Base-by-base conservation (phyloP, 768 basidiomycete genomes). In the Boletus coccyginus region DNA sequence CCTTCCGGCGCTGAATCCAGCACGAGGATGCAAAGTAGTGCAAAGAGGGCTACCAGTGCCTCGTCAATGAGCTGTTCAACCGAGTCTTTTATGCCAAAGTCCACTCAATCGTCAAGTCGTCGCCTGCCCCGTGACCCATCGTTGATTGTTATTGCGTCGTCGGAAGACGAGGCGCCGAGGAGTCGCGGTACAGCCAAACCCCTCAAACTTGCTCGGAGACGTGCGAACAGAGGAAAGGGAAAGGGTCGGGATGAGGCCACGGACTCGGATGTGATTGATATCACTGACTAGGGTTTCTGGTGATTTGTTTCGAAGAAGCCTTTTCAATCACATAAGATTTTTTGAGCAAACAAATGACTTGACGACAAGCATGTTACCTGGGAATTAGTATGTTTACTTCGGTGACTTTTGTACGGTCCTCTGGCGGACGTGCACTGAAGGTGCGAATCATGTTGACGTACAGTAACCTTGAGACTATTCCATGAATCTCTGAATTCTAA, bases 211-310 rank as follows among this genome's bases (percentile, higher is more conserved):
- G 45, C 45, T 50, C 53, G 52, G 52, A 55, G 60, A 55, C 61
- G 31, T 27, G 27, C 24, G 40, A 46, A 41, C 12, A 61, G 55
- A 19, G 8, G 31, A 45, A 56, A 29, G 41, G 35, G 17, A 66
- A 73, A 60, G 72, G 80, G 36, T 59, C 24, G 61, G 27, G 61
- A 68, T 66, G 75, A 61, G 71, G 79, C 35, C 61, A 19, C 59
- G 12, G 64, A 70, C 27, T 71, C 69, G 17, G 81, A 84, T 27
- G 74, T 89, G 31, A 83, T 90, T 62, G 81, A 85, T 54, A 72
- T 90, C 40, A 84, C 80, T 46, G 60, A 65, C 46, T 66, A 66
- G 53, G 35, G 38, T 39, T 31, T 12, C 42, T 19, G n/a, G 10
- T 32, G 4, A 27, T 39, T 38, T n/a, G 21, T 55, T 45, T 41